Evolutionary conservation across 2,329 filamentous ascomycete genomes (phyloP), one percentile per base, ranked within the genome.

Genomic region (Leptographium galeiforme): DNA sequence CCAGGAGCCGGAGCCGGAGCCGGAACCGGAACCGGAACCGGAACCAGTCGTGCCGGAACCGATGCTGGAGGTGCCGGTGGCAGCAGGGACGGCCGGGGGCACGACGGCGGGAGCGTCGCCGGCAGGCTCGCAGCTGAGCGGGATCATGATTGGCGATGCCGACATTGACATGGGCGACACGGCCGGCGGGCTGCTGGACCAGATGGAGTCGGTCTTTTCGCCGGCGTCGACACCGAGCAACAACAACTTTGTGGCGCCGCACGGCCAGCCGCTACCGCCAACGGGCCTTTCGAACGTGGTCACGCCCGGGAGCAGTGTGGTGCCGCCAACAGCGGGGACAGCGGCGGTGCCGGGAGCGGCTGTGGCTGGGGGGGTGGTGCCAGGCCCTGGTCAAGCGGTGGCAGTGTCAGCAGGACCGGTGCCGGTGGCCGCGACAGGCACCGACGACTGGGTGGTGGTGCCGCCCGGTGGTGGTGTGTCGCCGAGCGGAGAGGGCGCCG

Each of bases 401-500:
- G 38, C n/a, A 2, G n/a, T 38, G 2, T 33, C n/a, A 2, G 44
- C 51, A 19, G 34, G 48, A 33, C 52, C 60, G 52, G 53, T 48
- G 34, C 5, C 56, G 54, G 36, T 63, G 56, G 74, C 77, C 32
- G 68, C 73, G 16, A 67, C 73, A 1, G 76, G 72, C 19, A 74
- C 70, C 52, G 82, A 78, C 34, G 86, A 89, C 58, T 89, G 85
- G 85, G 82, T 89, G 4, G 82, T 89, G 54, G 79, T 89, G 34
- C 79, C 82, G 53, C 83, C 85, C 58, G 79, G 78, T 48, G 79
- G 78, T 46, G 76, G 73, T 30, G 69, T 69, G 43, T 73, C 70
- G 32, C 59, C 59, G 40, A 41, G 43, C 13, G 52, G 52, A 40
- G 49, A 44, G 11, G 44, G 56, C 13, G 40, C 56, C 10, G 16